These are phyloP conservation scores for Emericellopsis atlantica DNA, from an alignment of 2,329 filamentous ascomycete genomes.

Conservation along the genomic window DNA sequence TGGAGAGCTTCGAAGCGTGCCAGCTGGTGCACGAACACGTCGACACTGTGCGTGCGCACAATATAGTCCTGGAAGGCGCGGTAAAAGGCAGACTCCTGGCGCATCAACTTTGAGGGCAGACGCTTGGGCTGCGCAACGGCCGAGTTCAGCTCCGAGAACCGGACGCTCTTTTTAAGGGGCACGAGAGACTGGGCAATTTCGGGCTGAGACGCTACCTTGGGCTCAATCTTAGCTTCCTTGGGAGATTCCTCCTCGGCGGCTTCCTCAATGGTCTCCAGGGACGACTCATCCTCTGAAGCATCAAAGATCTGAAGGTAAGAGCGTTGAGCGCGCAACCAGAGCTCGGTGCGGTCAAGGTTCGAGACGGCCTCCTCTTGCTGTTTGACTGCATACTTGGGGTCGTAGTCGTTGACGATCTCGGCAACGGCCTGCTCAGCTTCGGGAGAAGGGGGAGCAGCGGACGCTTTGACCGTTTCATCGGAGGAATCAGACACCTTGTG, in stretches of 20 bases:
- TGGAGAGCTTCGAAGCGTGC: slow-evolving; percentile 83
- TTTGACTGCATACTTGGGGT: slow-evolving; percentile 62
- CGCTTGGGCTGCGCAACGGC: slow-evolving; percentile 31
- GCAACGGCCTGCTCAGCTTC: slow-evolving; percentile 44
- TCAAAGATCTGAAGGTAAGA: slow-evolving; percentile 61
- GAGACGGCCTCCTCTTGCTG: slow-evolving; percentile 56
- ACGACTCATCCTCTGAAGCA: slow-evolving; percentile 21
- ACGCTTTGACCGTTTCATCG: slow-evolving; percentile 15
- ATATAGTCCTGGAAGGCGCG: slow-evolving; percentile 71
- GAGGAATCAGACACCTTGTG: slow-evolving; percentile 16
- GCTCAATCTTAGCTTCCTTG: slow-evolving; percentile 10
- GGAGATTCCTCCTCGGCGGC: slow-evolving; percentile 11
- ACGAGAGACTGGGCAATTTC: slow-evolving; percentile 2
- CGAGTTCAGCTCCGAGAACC: slow-evolving; percentile 49
- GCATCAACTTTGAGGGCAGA: slow-evolving; percentile 37
- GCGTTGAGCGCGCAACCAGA: slow-evolving; percentile 77
- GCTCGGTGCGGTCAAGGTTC: slow-evolving; percentile 73
- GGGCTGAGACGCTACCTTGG: slow-evolving; percentile 2
- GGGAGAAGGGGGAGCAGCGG: slow-evolving; percentile 21
- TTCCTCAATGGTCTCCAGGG: slow-evolving; percentile 23
- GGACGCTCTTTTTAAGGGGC: slow-evolving; percentile 59
- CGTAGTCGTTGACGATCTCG: slow-evolving; percentile 58
- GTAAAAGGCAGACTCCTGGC: slow-evolving; percentile 70
- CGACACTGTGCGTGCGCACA: slow-evolving; percentile 50
- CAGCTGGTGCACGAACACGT: slow-evolving; percentile 76